These are phyloP conservation scores for Peronospora belbahrii DNA, from an alignment of 352 stramenopile genomes.

Conservation along the genomic window DNA sequence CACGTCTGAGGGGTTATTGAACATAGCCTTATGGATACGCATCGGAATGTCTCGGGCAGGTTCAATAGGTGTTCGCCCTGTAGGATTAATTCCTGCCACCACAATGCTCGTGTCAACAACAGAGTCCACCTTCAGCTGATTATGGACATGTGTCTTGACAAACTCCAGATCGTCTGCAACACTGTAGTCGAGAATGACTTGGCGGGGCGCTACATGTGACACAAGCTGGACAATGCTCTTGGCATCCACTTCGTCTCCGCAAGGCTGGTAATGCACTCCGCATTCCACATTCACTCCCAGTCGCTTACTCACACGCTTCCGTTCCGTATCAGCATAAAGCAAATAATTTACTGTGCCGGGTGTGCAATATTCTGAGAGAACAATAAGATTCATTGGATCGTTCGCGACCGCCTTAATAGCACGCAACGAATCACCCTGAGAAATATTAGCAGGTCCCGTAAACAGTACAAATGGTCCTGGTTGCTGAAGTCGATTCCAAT, in stretches of 20 bases:
- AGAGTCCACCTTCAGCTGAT: slow-evolving; percentile 40
- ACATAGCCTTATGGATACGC: slow-evolving; percentile 81
- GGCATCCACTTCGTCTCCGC: slow-evolving; percentile 74
- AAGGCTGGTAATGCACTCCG: slow-evolving; percentile 80
- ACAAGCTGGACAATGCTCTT: slow-evolving; percentile 80
- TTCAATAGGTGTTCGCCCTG: slow-evolving; percentile 33
- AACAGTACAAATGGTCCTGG: slow-evolving; percentile 71
- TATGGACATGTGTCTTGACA: slow-evolving; percentile 52
- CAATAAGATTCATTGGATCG: slow-evolving; percentile 77
- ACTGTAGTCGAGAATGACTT: slow-evolving; percentile 62
- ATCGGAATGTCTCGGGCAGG: slow-evolving; percentile 49
- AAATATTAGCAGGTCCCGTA: slow-evolving; percentile 67
- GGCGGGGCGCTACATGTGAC: slow-evolving; percentile 41
- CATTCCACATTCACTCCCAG: slow-evolving; percentile 63
- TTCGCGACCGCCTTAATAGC: slow-evolving; percentile 53
- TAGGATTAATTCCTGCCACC: slow-evolving; percentile 27
- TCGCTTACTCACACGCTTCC: slow-evolving; percentile 59
- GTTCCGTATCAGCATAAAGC: slow-evolving; percentile 68
- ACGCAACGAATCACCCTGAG: slow-evolving; percentile 56
- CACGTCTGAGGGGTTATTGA: slow-evolving; percentile 68
- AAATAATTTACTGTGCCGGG: slow-evolving; percentile 76
- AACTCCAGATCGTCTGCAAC: slow-evolving; percentile 55
- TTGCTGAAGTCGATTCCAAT: slow-evolving; percentile 63
- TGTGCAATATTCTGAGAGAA: slow-evolving; percentile 78
- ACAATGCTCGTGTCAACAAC: slow-evolving; percentile 10